These are phyloP conservation scores for Rhodotorula diobovata DNA, from an alignment of 768 basidiomycete genomes.

Conservation along the genomic window DNA sequence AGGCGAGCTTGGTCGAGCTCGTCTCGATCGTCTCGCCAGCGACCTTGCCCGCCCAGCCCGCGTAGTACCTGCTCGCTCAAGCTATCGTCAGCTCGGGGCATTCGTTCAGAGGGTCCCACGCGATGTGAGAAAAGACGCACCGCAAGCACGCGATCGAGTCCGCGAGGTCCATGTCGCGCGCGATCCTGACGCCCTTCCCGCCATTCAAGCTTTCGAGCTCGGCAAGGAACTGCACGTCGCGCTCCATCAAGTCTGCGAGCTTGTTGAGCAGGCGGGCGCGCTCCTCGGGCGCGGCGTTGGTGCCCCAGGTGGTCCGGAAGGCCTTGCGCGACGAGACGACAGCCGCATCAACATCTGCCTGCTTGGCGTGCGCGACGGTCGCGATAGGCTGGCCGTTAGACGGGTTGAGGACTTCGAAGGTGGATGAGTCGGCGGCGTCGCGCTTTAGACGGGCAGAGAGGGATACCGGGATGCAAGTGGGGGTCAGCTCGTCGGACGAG, in stretches of 20 bases:
- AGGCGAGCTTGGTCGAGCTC: conserved; percentile 67
- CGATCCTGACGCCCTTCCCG: conserved; percentile 48
- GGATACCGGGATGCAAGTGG: not conserved
- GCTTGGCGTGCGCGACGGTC: conserved; percentile 61
- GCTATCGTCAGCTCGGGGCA: too few relatives aligned
- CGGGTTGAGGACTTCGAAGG: conserved; percentile 61
- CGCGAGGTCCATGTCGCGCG: conserved; percentile 43
- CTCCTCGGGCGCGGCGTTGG: conserved; percentile 44
- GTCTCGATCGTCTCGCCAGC: conserved; percentile 79
- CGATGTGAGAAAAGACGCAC: conserved; percentile 10
- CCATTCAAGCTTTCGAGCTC: conserved; percentile 47
- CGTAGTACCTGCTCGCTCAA: conserved; percentile 62
- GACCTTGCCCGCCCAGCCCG: conserved; percentile 84
- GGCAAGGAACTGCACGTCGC: conserved; percentile 45
- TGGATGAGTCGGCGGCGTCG: conserved; percentile 9
- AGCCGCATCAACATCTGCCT: conserved; percentile 42
- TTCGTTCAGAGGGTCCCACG: too few relatives aligned
- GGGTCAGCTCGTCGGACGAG: not conserved
- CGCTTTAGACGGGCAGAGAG: not conserved
- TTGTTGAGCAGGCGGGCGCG: conserved; percentile 42
- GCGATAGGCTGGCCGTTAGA: conserved; percentile 71
- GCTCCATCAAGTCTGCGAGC: conserved; percentile 44
- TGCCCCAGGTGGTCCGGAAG: conserved; percentile 50
- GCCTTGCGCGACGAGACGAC: conserved; percentile 47
- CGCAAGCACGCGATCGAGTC: conserved; percentile 47